phyloP scores from a whole-genome alignment of 192 early-diverging fungal genomes.

The Kickxella alabastrina region DNA sequence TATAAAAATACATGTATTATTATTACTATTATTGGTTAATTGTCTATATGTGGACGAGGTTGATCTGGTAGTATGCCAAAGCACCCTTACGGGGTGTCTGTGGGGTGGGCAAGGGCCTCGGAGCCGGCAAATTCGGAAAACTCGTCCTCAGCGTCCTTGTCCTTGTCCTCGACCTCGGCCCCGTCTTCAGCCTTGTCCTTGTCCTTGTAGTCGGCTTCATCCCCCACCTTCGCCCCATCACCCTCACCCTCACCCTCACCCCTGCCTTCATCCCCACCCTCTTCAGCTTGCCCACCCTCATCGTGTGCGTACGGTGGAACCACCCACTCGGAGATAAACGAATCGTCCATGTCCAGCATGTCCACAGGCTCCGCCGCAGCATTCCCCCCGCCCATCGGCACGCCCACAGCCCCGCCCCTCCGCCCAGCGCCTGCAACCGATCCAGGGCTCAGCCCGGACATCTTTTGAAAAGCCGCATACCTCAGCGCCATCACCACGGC shows the following conservation, averaged over 20 bases:
- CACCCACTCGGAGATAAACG: slow-evolving; percentile 48
- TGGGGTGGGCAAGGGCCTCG: too few species aligned
- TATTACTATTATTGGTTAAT: not conserved
- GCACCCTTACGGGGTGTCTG: too few species aligned
- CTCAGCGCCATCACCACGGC: slow-evolving; percentile 52
- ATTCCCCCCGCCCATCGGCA: too few species aligned
- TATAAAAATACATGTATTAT: not conserved
- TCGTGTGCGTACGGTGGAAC: slow-evolving; percentile 36
- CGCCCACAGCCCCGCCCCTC: too few species aligned
- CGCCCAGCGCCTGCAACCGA: slow-evolving; percentile 8
- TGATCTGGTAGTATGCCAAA: too few species aligned
- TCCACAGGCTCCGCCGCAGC: slow-evolving; percentile 29
- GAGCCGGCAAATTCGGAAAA: slow-evolving; percentile 13
- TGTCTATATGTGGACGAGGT: too few species aligned
- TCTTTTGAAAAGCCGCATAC: slow-evolving; percentile 50
- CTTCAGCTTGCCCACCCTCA: slow-evolving; percentile 4
- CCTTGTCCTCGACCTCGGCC: too few species aligned
- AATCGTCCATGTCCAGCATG: slow-evolving; percentile 44
- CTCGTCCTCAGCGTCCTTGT: too few species aligned
- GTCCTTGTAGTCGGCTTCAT: too few species aligned
- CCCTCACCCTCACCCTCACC: too few species aligned
- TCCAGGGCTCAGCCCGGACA: slow-evolving; percentile 40
- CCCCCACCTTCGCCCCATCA: not conserved
- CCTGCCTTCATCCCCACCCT: too few species aligned
- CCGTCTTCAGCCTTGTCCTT: too few species aligned